Base-by-base conservation (phyloP, 2,329 filamentous ascomycete genomes). In the Graphilbum sp. region DNA sequence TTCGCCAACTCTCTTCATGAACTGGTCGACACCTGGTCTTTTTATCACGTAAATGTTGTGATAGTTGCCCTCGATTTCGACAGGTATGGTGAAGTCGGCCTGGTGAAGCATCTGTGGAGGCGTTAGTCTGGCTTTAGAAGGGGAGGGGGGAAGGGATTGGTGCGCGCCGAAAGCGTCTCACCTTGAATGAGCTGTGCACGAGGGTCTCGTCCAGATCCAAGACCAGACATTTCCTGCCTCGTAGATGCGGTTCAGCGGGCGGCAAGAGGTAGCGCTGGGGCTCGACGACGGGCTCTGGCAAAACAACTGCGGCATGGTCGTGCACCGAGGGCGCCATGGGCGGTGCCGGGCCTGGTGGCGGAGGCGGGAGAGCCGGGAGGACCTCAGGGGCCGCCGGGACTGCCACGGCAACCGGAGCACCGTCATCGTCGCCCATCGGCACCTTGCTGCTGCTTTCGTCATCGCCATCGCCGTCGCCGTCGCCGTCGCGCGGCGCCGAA, bases 31-130 rank as follows among this genome's bases (percentile, higher is more conserved):
- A 38, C 90, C 90, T n/a, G 90, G 90, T 51, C 90, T 76, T 64
- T 98, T 98, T 58, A 98, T 98, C 47, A 98, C 90, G 55, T 98
- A 98, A 39, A 98, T 92, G 52, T 98, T 98, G 62, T 98, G 90
- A 55, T 92, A 96, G 58, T 94, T 92, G 40, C 90, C 90, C 63
- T 98, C 90, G 46, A 98, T 98, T 54, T 98, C 90, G 23, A 98
- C 90, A 0, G 90, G 90, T 54, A 98, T 96, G 6, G 90, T 98
- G 55, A 98, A 96, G 59, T 98, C 90, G 41, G 90, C 90, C 66
- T 96, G 88, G 53, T 96, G 87, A 34, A 98, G 69, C 48, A 96
- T 90, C 87, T 96, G 52, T 17, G 3, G 4, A 11, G 21, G 21
- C n/a, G 23, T 32, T 23, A 23, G 35, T 29, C 8, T 32, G n/a